Base-by-base conservation (phyloP, 352 stramenopile species). In the Pythium graminicola region DNA sequence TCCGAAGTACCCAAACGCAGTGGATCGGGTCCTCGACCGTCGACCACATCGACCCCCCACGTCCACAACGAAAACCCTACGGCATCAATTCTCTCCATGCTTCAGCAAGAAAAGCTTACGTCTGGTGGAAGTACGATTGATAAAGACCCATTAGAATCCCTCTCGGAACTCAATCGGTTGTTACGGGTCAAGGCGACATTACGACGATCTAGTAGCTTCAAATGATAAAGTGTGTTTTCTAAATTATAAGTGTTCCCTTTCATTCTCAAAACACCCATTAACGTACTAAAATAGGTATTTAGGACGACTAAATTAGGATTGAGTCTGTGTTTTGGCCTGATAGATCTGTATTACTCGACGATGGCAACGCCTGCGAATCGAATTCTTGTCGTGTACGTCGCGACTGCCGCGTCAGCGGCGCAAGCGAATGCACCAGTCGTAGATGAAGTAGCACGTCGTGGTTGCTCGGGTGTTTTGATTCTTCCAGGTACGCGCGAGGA, bases 381-480 rank as follows among this genome's bases (percentile, higher is more conserved):
- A 26, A 51, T 66, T 29, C 47, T 66, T 28, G 59, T 66, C 36
- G 26, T 66, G 11, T 61, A 55, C 46, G 41, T 66, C 13, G 59
- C 50, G 9, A 41, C 33, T 13, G 20, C 51, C 16, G 27, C 31
- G 5, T 9, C 22, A 0, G 44, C 42, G 7, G 27, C 19, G 1
- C 10, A 36, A n/a, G 19, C 26, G 13, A 64, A 40, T 17, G 31
- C 48, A 2, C 26, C 39, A 6, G 40, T 29, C 29, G 35, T 88
- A 17, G 46, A 85, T 49, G 58, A 66, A 6, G 69, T 90, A 16
- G 66, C 76, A 6, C 41, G 49, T 24, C 68, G 64, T 13, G 80
- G 80, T 23, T 86, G 69, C 52, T 72, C 58, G 26, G 80, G 80
- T 2, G 73, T 78, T 36, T 65, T 90, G 20, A 65, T 75, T 43